phyloP scores from a whole-genome alignment of 352 stramenopile genomes.

The Phytophthora syringae region DNA sequence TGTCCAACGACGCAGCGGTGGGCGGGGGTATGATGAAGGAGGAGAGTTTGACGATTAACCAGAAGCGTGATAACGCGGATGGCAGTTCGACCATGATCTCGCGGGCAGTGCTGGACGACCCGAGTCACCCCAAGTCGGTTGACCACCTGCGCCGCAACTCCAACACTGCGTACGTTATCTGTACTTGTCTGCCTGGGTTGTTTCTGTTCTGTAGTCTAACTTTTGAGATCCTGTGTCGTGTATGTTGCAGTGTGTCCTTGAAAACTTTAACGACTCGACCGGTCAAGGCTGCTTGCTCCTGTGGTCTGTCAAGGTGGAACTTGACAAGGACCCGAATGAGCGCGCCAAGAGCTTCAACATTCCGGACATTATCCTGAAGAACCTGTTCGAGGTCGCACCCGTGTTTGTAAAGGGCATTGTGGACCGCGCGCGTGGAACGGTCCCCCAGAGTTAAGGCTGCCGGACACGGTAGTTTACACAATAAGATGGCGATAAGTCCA shows the following conservation, averaged over 20 bases:
- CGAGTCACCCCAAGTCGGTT: conserved; percentile 64
- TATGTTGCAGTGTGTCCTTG: conserved; percentile 63
- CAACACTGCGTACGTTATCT: conserved; percentile 69
- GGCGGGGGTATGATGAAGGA: conserved; percentile 85
- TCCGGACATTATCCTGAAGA: conserved; percentile 89
- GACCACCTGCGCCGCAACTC: conserved; percentile 82
- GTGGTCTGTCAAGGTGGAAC: conserved; percentile 85
- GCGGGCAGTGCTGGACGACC: conserved; percentile 70
- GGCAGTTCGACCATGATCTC: conserved; percentile 76
- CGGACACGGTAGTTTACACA: conserved; percentile 11
- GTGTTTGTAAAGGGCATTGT: conserved; percentile 88
- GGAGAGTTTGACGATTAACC: conserved; percentile 75
- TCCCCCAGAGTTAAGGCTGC: conserved; percentile 48
- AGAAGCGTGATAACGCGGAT: conserved; percentile 83
- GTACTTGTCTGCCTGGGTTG: background rate
- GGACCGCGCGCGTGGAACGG: conserved; percentile 64
- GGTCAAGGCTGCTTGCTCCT: conserved; percentile 73
- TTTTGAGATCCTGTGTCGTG: conserved; percentile 3
- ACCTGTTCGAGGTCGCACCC: conserved; percentile 87
- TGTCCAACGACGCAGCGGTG: conserved; percentile 72
- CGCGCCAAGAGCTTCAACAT: conserved; percentile 81
- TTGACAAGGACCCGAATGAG: conserved; percentile 81
- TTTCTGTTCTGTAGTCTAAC: conserved; percentile 7
- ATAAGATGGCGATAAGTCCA: conserved; percentile 19
- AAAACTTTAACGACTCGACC: conserved; percentile 83